phyloP scores from a whole-genome alignment of 2,329 filamentous ascomycete genomes.

The Dactylellina cionopaga region DNA sequence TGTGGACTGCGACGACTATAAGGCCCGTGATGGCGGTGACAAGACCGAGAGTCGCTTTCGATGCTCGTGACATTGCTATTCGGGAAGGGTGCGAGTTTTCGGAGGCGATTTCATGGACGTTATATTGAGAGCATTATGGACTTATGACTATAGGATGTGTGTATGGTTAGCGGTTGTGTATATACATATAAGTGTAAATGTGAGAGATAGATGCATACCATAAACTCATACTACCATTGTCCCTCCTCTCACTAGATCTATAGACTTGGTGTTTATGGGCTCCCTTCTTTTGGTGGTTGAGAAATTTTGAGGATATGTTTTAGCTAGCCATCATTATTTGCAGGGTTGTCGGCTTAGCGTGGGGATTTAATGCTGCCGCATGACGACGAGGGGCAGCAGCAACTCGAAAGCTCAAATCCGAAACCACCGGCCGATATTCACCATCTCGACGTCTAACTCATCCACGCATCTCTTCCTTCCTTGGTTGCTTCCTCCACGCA shows the following conservation, averaged over 20 bases:
- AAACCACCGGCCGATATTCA: slow-evolving; percentile 30
- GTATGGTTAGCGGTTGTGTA: not conserved
- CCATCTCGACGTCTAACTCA: not conserved
- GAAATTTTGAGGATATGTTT: not conserved
- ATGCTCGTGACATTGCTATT: slow-evolving; percentile 81
- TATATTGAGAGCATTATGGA: not conserved
- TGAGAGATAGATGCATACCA: not conserved
- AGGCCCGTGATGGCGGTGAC: slow-evolving; percentile 79
- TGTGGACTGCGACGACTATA: slow-evolving; percentile 88
- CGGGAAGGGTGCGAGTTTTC: not conserved
- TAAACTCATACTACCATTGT: slow-evolving; percentile 16
- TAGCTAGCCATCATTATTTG: not conserved
- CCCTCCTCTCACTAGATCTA: not conserved
- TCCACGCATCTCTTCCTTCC: not conserved
- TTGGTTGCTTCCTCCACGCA: not conserved
- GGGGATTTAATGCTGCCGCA: slow-evolving; percentile 27
- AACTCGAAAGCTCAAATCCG: not conserved
- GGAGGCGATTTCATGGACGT: not conserved
- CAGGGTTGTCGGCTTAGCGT: slow-evolving; percentile 14
- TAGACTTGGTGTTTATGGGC: not conserved
- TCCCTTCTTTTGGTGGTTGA: not conserved
- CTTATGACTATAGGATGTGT: not conserved
- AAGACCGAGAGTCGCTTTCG: slow-evolving; percentile 82
- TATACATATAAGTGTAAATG: not conserved
- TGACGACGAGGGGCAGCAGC: slow-evolving; percentile 43